These are phyloP conservation scores for Vitellaria paradoxa DNA, from an alignment of 179 eudicot species.

Conservation along the genomic window DNA sequence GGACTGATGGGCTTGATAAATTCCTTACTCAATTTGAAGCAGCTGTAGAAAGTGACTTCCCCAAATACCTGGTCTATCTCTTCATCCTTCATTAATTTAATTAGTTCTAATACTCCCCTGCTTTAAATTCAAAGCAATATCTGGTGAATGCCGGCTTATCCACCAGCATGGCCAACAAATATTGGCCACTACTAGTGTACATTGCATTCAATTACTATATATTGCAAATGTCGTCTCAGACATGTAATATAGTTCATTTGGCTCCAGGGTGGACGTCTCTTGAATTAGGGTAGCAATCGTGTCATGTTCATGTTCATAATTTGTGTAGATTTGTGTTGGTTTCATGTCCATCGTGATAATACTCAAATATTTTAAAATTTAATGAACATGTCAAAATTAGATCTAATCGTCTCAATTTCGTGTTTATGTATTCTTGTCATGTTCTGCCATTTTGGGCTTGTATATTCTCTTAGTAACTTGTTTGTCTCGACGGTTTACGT, in stretches of 20 bases:
- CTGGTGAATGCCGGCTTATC: constrained; percentile 2
- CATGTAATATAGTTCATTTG: neutral
- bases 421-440: no score
- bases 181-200: neutral
- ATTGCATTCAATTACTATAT: neutral
- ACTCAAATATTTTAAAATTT: no score
- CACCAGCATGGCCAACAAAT: neutral
- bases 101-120: neutral
- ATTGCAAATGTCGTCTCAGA: neutral
- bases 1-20: constrained; percentile 60
- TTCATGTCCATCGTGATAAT: no score
- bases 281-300: no score
- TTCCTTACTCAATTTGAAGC: constrained; percentile 90
- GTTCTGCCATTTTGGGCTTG: no score
- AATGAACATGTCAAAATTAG: no score
- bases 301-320: neutral
- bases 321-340: neutral
- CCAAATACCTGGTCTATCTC: constrained; percentile 76
- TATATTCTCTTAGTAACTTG: no score
- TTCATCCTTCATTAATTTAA: neutral
- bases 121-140: neutral
- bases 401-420: no score
- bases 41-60: constrained; percentile 91
- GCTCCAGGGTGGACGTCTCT: neutral
- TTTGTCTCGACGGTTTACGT: no score